Evolutionary conservation across 805 yeast genomes (phyloP).

Genomic region (Yamadazyma scolyti): DNA sequence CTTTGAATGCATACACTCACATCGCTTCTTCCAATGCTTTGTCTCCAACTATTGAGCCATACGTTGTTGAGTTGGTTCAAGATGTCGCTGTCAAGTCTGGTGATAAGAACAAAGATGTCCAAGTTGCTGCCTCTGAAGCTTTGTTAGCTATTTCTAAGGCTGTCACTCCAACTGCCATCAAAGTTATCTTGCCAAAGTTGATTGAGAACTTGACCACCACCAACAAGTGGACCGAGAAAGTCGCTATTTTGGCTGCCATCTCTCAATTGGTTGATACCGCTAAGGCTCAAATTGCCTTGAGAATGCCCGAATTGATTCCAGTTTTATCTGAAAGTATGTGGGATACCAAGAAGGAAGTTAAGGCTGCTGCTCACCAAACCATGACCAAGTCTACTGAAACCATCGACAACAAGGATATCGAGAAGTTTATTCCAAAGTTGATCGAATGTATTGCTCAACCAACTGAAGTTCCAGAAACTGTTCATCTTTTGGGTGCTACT

Average conservation of each 20-base stretch:
- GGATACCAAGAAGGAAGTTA: slow-evolving; percentile 99
- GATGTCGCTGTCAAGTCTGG: slow-evolving; percentile 76
- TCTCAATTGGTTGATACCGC: slow-evolving; percentile 90
- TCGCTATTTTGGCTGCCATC: slow-evolving; percentile 80
- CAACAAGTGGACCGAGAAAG: slow-evolving; percentile 98
- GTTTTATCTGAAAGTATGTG: slow-evolving; percentile 99
- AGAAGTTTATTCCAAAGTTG: slow-evolving; percentile 97
- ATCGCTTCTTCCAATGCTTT: slow-evolving; percentile 77
- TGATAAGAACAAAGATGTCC: slow-evolving; percentile 80
- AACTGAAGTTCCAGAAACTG: slow-evolving; percentile 97
- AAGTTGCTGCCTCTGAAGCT: slow-evolving; percentile 72
- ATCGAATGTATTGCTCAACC: slow-evolving; percentile 97
- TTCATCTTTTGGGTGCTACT: slow-evolving; percentile 98
- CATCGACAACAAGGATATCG: slow-evolving; percentile 99
- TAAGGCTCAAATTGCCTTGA: slow-evolving; percentile 91
- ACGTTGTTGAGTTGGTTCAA: slow-evolving; percentile 72
- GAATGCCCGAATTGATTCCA: slow-evolving; percentile 99
- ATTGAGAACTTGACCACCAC: slow-evolving; percentile 63
- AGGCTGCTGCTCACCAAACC: slow-evolving; percentile 93
- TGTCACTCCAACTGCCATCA: slow-evolving; percentile 90
- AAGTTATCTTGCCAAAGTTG: slow-evolving; percentile 81
- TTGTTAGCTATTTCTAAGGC: slow-evolving; percentile 73
- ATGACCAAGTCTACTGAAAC: slow-evolving; percentile 96
- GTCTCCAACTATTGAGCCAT: slow-evolving; percentile 95
- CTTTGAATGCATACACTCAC: slow-evolving; percentile 78